Conservation (phyloP, 148 eudicot genomes). For the Camellia granthamiana region DNA sequence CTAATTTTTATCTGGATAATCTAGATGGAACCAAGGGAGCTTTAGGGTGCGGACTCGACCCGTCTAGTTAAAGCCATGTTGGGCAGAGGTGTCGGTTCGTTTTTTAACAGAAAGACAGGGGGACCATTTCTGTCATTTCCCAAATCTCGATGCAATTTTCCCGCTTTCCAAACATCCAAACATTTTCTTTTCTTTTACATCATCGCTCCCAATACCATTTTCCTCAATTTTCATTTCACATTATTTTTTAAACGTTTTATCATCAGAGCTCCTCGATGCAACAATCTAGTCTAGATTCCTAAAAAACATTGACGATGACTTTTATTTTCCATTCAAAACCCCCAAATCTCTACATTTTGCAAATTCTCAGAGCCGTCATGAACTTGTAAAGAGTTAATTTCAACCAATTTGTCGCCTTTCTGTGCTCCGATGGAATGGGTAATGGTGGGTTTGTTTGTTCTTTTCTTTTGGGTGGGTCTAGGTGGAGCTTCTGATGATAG, state of each 20-base stretch:
- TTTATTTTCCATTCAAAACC: background rate
- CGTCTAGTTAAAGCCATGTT: no score
- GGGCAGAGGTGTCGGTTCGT: background rate
- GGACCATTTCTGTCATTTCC: constrained; percentile 3
- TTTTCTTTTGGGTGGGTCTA: constrained; percentile 27
- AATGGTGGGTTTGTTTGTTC: constrained; percentile 24
- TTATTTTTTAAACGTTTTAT: background rate
- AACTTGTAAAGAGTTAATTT: background rate
- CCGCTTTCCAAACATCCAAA: background rate
- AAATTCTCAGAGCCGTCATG: background rate
- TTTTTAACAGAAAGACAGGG: background rate
- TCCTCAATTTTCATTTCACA: background rate
- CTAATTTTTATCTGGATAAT: no score
- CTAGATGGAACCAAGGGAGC: no score
- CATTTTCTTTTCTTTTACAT: no score
- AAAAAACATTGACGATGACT: background rate
- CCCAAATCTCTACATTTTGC: background rate
- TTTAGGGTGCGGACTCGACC: no score
- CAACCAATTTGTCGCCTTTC: background rate
- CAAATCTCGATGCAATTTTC: background rate
- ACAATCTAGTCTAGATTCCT: background rate
- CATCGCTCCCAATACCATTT: background rate
- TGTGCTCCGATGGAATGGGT: constrained; percentile 3
- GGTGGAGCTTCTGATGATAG: constrained; percentile 49
- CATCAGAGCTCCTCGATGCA: background rate